These are phyloP conservation scores for Mycosphaerelloides madeirae DNA, from an alignment of 2,329 filamentous ascomycete species.

Conservation along the genomic window DNA sequence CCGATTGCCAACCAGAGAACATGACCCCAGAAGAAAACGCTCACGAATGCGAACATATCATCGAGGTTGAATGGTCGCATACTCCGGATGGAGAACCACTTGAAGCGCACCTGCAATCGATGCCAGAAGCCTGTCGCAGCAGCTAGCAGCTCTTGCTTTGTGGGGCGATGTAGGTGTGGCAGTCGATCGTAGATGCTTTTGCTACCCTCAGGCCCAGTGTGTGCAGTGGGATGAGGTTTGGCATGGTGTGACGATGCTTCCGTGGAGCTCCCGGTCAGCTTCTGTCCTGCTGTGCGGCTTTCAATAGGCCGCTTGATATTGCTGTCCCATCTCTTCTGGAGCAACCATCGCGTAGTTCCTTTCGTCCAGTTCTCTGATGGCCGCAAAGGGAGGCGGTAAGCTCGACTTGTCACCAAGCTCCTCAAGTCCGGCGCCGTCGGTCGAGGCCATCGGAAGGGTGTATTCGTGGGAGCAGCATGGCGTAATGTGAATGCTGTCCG, in stretches of 20 bases:
- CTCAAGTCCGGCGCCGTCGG: conserved; percentile 13
- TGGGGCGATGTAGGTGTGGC: conserved; percentile 73
- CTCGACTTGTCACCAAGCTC: conserved; percentile 4
- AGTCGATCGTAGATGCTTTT: conserved; percentile 51
- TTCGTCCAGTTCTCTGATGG: conserved; percentile 8
- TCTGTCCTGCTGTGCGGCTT: conserved; percentile 8
- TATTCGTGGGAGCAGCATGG: conserved; percentile 21
- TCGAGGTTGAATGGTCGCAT: conserved; percentile 91
- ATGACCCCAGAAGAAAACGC: conserved; percentile 91
- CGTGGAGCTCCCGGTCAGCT: conserved; percentile 17
- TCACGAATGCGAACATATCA: conserved; percentile 92
- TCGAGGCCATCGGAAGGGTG: conserved; percentile 17
- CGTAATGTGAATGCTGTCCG: conserved; percentile 2
- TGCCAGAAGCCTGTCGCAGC: conserved; percentile 93
- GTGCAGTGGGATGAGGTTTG: conserved; percentile 14
- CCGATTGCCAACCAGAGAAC: conserved; percentile 93
- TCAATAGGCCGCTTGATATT: conserved; percentile 10
- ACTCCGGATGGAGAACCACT: conserved; percentile 95
- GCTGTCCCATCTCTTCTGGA: conserved; percentile 21
- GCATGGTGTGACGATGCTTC: conserved; percentile 12
- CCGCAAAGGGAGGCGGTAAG: conserved; percentile 4
- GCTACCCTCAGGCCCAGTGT: conserved; percentile 4
- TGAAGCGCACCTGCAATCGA: conserved; percentile 83
- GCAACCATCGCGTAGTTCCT: conserved; percentile 5
- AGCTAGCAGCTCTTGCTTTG: conserved; percentile 85